Evolutionary conservation across 2,329 filamentous ascomycete species (phyloP), one percentile per base, ranked within the genome.

Genomic region (Beauveria australis): DNA sequence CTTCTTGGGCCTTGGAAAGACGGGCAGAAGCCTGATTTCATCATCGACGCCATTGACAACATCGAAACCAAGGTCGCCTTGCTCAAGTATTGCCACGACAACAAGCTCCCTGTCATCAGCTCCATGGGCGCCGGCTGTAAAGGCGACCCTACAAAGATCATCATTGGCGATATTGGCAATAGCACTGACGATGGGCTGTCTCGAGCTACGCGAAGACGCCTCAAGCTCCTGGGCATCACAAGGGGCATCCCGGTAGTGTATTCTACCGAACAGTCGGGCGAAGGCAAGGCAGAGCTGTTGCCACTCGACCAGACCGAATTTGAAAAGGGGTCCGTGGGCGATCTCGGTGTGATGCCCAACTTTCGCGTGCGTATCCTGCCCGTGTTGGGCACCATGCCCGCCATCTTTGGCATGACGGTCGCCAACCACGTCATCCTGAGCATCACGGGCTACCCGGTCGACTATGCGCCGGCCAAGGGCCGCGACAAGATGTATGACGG

Each of bases 21-120:
- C 5, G 85, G 79, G 18, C 83, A 81, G 70, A 81, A 81, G 67
- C 92, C 92, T 1, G 88, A 93, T 67, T 99, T 88, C 69, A 86
- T 99, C n/a, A 85, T 99, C 41, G 94, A 99, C 74, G 95, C 93
- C 24, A 99, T 99, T 66, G 94, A 99, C 74, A 97, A 99, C 71
- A 97, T 99, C 64, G 91, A 96, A 56, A 96, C 91, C 59, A 99
- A 99, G 76, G 93, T 99, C 3, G 89, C 88, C 19, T 78, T 99
- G 59, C 79, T 99, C 46, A 87, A 91, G 68, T 96, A 95, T 75
- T 99, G 94, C 75, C 81, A 92, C 71, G 83, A 86, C 63, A 82
- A 91, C 70, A 79, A 81, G 1, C 78, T 97, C 28, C 88, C 86
- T 1, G 91, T 99, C 30, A 92, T 99, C 64, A 94, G 91, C 18